phyloP scores from a whole-genome alignment of 2,329 filamentous ascomycete genomes.

The Microcyclosporella mali region DNA sequence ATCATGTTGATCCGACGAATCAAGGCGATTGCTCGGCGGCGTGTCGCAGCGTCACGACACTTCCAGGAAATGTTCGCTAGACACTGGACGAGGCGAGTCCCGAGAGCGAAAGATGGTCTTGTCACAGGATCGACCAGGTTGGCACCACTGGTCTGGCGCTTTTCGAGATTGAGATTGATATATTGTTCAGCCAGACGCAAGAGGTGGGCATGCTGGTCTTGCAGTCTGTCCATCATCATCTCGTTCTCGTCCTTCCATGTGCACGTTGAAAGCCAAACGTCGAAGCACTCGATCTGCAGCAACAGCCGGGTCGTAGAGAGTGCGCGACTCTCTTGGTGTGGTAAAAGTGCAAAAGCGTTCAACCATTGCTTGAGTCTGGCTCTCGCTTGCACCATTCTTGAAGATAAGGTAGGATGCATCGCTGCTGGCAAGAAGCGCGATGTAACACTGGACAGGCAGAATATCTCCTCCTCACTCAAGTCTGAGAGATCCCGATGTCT shows the following conservation, averaged over 20 bases:
- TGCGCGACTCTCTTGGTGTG: background rate
- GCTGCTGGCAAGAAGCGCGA: no score
- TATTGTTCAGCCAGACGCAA: constrained; percentile 11
- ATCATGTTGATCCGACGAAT: constrained; percentile 11
- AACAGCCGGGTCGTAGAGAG: constrained; percentile 10
- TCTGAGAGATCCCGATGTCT: constrained; percentile 6
- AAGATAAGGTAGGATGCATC: no score
- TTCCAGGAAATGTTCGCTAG: constrained; percentile 14
- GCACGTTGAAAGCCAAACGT: constrained; percentile 10
- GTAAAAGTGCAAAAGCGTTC: constrained; percentile 7
- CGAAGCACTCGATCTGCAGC: constrained; percentile 15
- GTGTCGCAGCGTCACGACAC: constrained; percentile 5
- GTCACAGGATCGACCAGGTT: constrained; percentile 1
- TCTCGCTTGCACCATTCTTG: constrained; percentile 12
- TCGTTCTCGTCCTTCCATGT: constrained; percentile 14
- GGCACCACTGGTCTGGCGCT: background rate
- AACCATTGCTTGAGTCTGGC: constrained; percentile 13
- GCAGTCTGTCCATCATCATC: constrained; percentile 13
- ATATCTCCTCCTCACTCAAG: constrained; percentile 12
- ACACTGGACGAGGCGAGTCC: constrained; percentile 13
- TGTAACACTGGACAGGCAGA: constrained; percentile 13
- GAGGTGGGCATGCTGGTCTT: constrained; percentile 12
- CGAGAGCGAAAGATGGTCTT: constrained; percentile 11
- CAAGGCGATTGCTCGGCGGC: constrained; percentile 7
- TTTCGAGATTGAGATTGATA: constrained; percentile 6